Base-by-base conservation (phyloP, 306 rosid species). In the Clitoria ternatea region DNA sequence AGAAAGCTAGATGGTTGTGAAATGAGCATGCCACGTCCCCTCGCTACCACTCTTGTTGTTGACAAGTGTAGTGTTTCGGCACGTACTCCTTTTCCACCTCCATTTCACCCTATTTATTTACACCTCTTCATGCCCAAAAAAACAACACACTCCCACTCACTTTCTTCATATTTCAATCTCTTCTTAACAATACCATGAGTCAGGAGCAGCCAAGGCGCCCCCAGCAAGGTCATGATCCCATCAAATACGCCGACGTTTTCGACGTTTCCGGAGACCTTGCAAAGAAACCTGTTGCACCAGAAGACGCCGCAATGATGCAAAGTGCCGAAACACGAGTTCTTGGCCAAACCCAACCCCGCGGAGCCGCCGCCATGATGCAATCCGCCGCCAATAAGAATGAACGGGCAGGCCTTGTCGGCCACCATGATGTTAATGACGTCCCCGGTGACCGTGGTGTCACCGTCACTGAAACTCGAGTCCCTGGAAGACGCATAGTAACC, bases 291-390 rank as follows among this genome's bases (percentile, higher is more conserved):
- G 53, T 93, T 10, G 80, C 90, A 2, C 97, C 94, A 0, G 82
- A 67, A 39, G 92, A 94, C 10, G 97, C 96, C 0, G 81, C 85
- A 67, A 88, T 85, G 97, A 90, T 93, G 97, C 90, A 90, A 77
- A 84, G 88, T 0, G 96, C 96, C 0, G 96, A 90, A 68, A 47
- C 74, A 36, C 20, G 74, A 45, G 86, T 84, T 39, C 56, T 90
- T 2, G 96, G 98, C 0, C 65, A 78, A 35, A 83, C 93, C 22
- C 85, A 77, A 52, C 77, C 76, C 7, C 87, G 90, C 0, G 90
- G 96, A 30, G 71, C 82, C 4, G 92, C 96, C 0, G 23, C 92
- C 0, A 70, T 45, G 62, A 90, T 88, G 97, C 96, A 86, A 48
- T 32, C 98, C 1, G 94, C 90, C 0, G 90, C 89, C 4, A 77